A percentile compares a stretch with the other conserved stretches of the same genome.
Conservation (phyloP, 225 moss, liverwort and hornwort species). For the Ulota crispa region DNA sequence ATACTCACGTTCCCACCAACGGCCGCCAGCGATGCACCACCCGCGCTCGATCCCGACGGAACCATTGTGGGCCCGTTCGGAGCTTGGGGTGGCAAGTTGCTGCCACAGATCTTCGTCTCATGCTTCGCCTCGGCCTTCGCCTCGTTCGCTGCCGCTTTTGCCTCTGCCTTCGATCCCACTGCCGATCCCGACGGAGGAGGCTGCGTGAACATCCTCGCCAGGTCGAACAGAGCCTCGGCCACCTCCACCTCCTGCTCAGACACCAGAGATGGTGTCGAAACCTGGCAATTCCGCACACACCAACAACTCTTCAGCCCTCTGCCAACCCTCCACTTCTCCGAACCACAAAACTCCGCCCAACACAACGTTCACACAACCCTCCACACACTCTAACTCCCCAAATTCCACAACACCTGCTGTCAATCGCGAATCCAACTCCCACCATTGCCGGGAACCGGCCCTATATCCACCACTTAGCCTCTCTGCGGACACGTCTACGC, state of each 20-base stretch:
- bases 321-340: neutral
- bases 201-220: conserved; percentile 63
- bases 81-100: conserved; percentile 21
- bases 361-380: neutral
- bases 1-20: conserved; percentile 5
- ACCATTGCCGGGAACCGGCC: neutral
- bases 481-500: neutral
- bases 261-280: conserved; percentile 39
- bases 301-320: neutral
- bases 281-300: conserved; percentile 31
- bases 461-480: neutral
- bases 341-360: neutral
- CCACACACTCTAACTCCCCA: neutral
- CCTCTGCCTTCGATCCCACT: neutral
- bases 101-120: conserved; percentile 9
- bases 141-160: conserved; percentile 14
- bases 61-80: conserved; percentile 6
- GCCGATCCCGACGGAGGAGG: conserved; percentile 26
- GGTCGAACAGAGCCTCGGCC: conserved; percentile 77
- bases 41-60: conserved; percentile 18
- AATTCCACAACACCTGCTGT: neutral
- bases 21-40: neutral
- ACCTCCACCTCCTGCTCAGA: conserved; percentile 85
- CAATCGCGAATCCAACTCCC: neutral
- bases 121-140: conserved; percentile 37